Evolutionary conservation across 371 early-diverging fungal species (phyloP).

Genomic region (Saksenaea oblongispora): DNA sequence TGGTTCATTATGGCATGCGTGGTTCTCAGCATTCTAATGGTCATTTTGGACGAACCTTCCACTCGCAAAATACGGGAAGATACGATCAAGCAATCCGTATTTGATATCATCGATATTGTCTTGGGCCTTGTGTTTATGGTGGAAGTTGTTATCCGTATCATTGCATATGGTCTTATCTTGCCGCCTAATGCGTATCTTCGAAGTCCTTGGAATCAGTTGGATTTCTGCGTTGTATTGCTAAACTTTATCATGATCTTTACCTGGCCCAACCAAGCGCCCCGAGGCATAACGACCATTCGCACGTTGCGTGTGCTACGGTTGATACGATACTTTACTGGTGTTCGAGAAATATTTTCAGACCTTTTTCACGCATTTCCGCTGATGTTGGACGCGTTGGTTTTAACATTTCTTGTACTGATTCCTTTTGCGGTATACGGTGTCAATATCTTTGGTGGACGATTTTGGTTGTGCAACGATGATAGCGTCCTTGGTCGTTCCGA

Average conservation of each 20-base stretch:
- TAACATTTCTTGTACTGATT: slow-evolving; percentile 55
- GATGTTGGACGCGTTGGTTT: slow-evolving; percentile 57
- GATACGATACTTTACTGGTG: slow-evolving; percentile 59
- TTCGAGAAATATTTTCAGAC: slow-evolving; percentile 58
- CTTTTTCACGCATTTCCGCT: slow-evolving; percentile 55
- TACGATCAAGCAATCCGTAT: slow-evolving; percentile 31
- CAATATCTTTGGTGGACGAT: slow-evolving; percentile 61
- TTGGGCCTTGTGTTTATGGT: slow-evolving; percentile 50
- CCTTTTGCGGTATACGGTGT: slow-evolving; percentile 63
- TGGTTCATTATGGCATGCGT: slow-evolving; percentile 64
- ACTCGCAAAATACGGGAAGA: slow-evolving; percentile 38
- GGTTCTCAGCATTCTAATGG: slow-evolving; percentile 55
- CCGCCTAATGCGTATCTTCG: slow-evolving; percentile 53
- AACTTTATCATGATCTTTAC: slow-evolving; percentile 50
- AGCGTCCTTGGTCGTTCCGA: slow-evolving; percentile 28
- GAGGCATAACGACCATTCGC: slow-evolving; percentile 49
- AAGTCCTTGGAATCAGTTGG: slow-evolving; percentile 58
- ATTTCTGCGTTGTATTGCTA: slow-evolving; percentile 52
- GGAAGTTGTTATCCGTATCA: slow-evolving; percentile 52
- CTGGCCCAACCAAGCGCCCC: slow-evolving; percentile 28
- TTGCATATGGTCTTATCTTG: slow-evolving; percentile 57
- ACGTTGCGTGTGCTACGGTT: slow-evolving; percentile 62
- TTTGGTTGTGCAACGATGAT: slow-evolving; percentile 55
- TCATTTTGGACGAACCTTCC: slow-evolving; percentile 60
- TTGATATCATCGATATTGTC: slow-evolving; percentile 45